phyloP scores from a whole-genome alignment of 1,139 yeast species.

The Suhomyces coccinellae region DNA sequence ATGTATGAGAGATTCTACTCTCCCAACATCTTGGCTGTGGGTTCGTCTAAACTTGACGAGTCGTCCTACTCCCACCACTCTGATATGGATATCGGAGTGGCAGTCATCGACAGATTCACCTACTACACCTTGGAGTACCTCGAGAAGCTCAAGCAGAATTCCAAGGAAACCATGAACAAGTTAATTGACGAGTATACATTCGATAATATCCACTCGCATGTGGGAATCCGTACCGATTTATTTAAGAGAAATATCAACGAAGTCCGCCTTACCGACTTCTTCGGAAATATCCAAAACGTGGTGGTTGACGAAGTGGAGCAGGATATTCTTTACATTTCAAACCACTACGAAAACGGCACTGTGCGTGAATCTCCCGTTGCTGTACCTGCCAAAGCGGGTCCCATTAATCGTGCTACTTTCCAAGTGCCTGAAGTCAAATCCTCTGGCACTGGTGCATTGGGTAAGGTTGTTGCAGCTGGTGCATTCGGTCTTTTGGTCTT shows the following conservation, averaged over 20 bases:
- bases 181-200: conserved; percentile 81
- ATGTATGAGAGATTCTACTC: conserved; percentile 93
- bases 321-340: conserved; percentile 39
- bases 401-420: conserved; percentile 1
- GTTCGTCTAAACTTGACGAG: conserved; percentile 87
- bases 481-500: background rate
- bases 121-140: conserved; percentile 87
- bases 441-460: background rate
- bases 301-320: conserved; percentile 61
- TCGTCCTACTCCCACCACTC: conserved; percentile 95
- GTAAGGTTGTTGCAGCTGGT: background rate
- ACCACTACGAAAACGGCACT: conserved; percentile 26
- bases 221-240: conserved; percentile 85
- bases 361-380: background rate
- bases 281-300: conserved; percentile 89
- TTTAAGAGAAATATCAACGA: conserved; percentile 66
- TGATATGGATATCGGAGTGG: conserved; percentile 94
- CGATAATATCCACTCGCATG: conserved; percentile 85
- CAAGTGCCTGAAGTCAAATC: conserved; percentile 1
- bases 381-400: background rate
- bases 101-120: conserved; percentile 95
- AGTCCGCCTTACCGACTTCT: conserved; percentile 86
- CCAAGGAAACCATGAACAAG: conserved; percentile 75
- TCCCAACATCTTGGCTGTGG: conserved; percentile 90
- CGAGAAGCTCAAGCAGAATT: conserved; percentile 75